A percentile compares a stretch with the other conserved stretches of the same genome.
Conservation (phyloP, 2,329 filamentous ascomycete genomes). For the Alternaria hordeiaustralica region DNA sequence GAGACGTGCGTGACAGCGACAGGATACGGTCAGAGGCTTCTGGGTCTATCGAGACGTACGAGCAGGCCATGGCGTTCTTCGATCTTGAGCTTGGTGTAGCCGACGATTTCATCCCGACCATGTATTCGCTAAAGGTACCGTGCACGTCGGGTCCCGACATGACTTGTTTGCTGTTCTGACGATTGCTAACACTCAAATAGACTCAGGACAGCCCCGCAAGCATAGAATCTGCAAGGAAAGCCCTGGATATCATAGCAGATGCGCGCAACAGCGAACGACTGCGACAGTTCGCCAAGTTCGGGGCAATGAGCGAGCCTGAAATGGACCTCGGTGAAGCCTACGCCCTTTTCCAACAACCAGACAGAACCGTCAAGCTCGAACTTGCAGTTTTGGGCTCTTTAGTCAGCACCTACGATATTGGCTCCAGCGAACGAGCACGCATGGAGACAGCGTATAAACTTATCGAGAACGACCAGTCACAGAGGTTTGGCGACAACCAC, state of each 20-base stretch:
- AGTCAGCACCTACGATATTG: slow-evolving; percentile 48
- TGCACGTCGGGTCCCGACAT: not conserved
- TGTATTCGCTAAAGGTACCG: slow-evolving; percentile 63
- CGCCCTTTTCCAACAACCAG: slow-evolving; percentile 52
- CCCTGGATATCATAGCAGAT: slow-evolving; percentile 65
- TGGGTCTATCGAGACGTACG: slow-evolving; percentile 65
- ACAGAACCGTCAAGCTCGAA: slow-evolving; percentile 60
- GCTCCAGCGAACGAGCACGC: slow-evolving; percentile 53
- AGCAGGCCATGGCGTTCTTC: slow-evolving; percentile 69
- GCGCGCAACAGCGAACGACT: slow-evolving; percentile 63
- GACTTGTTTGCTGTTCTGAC: not conserved
- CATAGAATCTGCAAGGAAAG: slow-evolving; percentile 60
- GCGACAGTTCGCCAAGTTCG: slow-evolving; percentile 60
- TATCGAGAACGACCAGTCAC: slow-evolving; percentile 46
- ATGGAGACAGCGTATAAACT: slow-evolving; percentile 57
- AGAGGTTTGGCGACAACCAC: slow-evolving; percentile 26
- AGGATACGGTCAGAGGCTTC: slow-evolving; percentile 65
- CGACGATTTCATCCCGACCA: slow-evolving; percentile 65
- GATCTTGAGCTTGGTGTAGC: slow-evolving; percentile 55
- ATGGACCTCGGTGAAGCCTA: slow-evolving; percentile 59
- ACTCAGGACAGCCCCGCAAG: slow-evolving; percentile 59
- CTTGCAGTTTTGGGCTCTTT: slow-evolving; percentile 46
- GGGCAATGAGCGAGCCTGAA: slow-evolving; percentile 55
- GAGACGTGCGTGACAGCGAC: slow-evolving; percentile 63
- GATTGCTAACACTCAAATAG: slow-evolving; percentile 40